Conservation (phyloP, 139 green algal species). For the Ulvella scutata region DNA sequence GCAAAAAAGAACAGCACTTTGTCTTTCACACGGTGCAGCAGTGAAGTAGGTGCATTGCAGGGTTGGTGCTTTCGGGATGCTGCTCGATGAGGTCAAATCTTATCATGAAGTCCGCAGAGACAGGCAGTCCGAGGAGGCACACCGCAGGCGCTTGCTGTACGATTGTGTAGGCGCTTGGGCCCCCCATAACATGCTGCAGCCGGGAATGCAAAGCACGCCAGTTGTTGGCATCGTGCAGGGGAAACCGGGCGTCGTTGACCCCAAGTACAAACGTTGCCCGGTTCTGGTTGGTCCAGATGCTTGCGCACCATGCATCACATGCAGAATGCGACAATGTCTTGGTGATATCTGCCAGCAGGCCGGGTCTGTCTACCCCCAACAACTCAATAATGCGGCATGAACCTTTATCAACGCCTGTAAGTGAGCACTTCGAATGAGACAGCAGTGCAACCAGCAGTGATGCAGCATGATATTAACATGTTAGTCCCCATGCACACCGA, state of each 20-base stretch:
- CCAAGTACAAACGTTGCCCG: background rate
- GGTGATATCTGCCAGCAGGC: constrained; percentile 71
- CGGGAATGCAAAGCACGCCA: background rate
- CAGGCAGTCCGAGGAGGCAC: no score
- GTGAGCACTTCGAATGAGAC: background rate
- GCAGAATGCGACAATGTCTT: constrained; percentile 57
- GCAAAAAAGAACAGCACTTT: no score
- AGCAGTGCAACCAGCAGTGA: background rate
- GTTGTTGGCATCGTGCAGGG: background rate
- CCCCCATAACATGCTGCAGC: background rate
- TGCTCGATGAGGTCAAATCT: no score
- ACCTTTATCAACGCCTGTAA: background rate
- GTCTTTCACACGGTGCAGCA: no score
- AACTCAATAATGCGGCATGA: constrained; percentile 72
- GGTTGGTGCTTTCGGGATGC: no score
- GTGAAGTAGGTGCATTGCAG: no score
- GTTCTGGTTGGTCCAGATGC: background rate
- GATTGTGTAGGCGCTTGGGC: constrained; percentile 26
- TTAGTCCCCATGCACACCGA: background rate
- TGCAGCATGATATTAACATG: background rate
- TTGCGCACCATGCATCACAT: constrained; percentile 48
- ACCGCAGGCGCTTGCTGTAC: constrained; percentile 36
- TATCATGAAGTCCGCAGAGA: no score
- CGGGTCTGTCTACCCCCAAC: constrained; percentile 54
- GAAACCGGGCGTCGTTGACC: background rate